Evolutionary conservation across 305 asterid species (phyloP).

Genomic region (Fraxinus xanthoxyloides): DNA sequence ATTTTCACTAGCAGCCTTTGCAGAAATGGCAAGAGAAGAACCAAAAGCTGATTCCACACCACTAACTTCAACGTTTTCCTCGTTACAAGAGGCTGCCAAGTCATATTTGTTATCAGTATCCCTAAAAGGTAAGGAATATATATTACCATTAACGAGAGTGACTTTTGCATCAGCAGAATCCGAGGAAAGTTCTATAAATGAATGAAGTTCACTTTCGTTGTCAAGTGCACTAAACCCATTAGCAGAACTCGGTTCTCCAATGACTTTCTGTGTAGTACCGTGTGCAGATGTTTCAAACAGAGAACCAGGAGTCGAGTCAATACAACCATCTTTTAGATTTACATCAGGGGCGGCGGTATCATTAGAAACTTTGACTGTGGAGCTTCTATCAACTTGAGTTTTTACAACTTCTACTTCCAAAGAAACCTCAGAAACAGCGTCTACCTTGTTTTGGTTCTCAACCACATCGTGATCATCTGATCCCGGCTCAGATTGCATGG

Average conservation of each 20-base stretch:
- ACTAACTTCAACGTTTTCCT: slow-evolving; percentile 17
- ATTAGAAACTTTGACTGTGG: slow-evolving; percentile 16
- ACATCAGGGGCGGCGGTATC: neutral
- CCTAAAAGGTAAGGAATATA: slow-evolving; percentile 11
- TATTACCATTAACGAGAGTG: neutral
- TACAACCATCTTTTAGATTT: slow-evolving; percentile 9
- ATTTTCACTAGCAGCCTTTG: slow-evolving; percentile 15
- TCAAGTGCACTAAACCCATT: slow-evolving; percentile 5
- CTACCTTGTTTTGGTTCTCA: neutral
- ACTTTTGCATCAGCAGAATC: slow-evolving; percentile 19
- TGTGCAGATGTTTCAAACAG: slow-evolving; percentile 16
- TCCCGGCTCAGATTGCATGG: neutral
- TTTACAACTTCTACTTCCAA: slow-evolving; percentile 20
- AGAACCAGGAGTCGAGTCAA: neutral
- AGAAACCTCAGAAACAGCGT: slow-evolving; percentile 8
- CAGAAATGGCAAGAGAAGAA: slow-evolving; percentile 21
- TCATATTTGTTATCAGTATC: neutral
- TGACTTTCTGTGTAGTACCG: slow-evolving; percentile 16
- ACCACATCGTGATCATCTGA: neutral
- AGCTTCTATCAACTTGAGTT: slow-evolving; percentile 1
- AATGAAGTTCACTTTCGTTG: slow-evolving; percentile 14
- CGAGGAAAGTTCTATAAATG: slow-evolving; percentile 15
- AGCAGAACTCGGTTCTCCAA: slow-evolving; percentile 13
- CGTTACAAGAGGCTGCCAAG: slow-evolving; percentile 11
- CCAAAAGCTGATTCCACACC: neutral